Conservation (phyloP, 1,284 basidiomycete genomes). For the Moesziomyces globuligerus region DNA sequence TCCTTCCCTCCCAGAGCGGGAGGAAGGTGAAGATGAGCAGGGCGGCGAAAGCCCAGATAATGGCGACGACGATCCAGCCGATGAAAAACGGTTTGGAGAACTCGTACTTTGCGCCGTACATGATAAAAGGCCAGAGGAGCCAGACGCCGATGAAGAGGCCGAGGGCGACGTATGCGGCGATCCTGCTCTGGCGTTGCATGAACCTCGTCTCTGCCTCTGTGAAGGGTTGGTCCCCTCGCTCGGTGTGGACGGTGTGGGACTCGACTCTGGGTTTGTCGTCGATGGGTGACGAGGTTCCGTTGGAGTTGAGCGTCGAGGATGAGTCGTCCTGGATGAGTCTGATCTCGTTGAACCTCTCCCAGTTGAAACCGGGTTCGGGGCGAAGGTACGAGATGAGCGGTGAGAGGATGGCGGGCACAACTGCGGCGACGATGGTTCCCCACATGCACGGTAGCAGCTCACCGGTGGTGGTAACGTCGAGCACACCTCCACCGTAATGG, state of each 20-base stretch:
- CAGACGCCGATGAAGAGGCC: conserved; percentile 56
- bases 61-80: conserved; percentile 60
- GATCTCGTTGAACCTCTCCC: conserved; percentile 52
- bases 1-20: conserved; percentile 34
- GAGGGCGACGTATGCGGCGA: conserved; percentile 28
- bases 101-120: conserved; percentile 62
- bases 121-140: conserved; percentile 63
- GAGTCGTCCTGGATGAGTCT: conserved; percentile 36
- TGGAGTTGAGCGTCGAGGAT: conserved; percentile 3
- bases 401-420: conserved; percentile 42
- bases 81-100: conserved; percentile 57
- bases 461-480: conserved; percentile 36
- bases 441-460: conserved; percentile 57
- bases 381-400: conserved; percentile 28
- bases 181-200: conserved; percentile 19
- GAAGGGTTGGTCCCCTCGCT: conserved; percentile 4
- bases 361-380: conserved; percentile 43
- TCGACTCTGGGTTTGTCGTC: not conserved
- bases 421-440: conserved; percentile 55
- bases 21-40: conserved; percentile 45
- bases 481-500: conserved; percentile 44
- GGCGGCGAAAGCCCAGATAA: conserved; percentile 58
- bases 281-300: not conserved
- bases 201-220: conserved; percentile 19
- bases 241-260: conserved; percentile 1